These are phyloP conservation scores for Ramaria sp. DNA, from an alignment of 768 basidiomycete genomes.

Conservation along the genomic window DNA sequence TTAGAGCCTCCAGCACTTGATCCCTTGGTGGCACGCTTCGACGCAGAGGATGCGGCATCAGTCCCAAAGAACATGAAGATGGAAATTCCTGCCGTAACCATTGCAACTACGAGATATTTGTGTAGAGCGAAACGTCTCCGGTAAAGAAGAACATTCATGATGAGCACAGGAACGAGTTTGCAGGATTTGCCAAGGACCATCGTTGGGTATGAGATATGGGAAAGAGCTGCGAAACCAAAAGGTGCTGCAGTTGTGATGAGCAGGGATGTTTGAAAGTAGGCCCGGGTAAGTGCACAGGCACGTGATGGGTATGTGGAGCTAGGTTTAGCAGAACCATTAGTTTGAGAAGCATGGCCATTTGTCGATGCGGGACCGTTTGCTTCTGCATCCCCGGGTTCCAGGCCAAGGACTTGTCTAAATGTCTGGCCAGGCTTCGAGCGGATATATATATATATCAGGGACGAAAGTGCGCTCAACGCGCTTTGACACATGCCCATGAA, in stretches of 20 bases:
- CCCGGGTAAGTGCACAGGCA: constrained; percentile 44
- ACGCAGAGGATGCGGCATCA: constrained; percentile 33
- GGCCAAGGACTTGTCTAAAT: constrained; percentile 49
- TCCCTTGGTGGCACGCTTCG: constrained; percentile 25
- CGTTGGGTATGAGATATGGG: constrained; percentile 95
- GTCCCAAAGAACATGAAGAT: constrained; percentile 87
- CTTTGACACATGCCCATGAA: constrained; percentile 84
- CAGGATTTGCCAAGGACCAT: constrained; percentile 99
- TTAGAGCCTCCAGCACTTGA: constrained; percentile 35
- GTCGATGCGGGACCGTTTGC: constrained; percentile 18
- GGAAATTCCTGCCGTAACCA: constrained; percentile 87
- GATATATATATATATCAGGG: constrained; percentile 62
- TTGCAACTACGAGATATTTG: constrained; percentile 91
- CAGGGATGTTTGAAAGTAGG: constrained; percentile 75
- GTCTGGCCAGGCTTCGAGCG: constrained; percentile 46
- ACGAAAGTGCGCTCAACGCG: constrained; percentile 62
- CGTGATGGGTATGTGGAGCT: constrained; percentile 25
- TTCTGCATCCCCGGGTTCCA: constrained; percentile 27
- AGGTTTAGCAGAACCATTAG: constrained; percentile 25
- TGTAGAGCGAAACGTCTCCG: constrained; percentile 85
- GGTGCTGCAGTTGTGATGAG: constrained; percentile 89
- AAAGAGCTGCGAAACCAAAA: constrained; percentile 90
- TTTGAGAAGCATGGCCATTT: constrained; percentile 24
- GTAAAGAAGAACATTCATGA: constrained; percentile 95
- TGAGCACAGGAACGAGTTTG: constrained; percentile 96